These are phyloP conservation scores for Ceraceosorus bombacis DNA, from an alignment of 1,284 basidiomycete species.

Conservation along the genomic window DNA sequence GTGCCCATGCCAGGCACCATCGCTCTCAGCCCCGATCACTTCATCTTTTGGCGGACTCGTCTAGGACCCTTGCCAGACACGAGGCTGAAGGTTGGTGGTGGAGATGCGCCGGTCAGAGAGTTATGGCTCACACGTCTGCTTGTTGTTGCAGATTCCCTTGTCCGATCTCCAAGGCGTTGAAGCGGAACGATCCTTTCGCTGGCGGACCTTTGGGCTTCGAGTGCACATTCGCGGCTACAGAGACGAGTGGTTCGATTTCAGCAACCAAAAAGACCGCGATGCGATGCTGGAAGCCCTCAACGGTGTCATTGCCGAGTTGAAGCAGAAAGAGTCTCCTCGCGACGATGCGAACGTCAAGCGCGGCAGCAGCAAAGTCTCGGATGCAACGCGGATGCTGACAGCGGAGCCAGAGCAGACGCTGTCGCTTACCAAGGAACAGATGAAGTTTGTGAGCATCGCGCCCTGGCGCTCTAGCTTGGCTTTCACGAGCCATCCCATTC, in stretches of 20 bases:
- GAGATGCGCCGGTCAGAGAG: too few relatives aligned
- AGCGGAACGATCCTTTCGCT: conserved; percentile 28
- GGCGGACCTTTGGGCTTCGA: conserved; percentile 31
- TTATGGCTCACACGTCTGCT: too few relatives aligned
- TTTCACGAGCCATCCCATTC: too few relatives aligned
- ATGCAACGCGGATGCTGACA: not conserved
- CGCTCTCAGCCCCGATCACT: conserved; percentile 31
- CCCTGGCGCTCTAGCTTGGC: too few relatives aligned
- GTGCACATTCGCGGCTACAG: conserved; percentile 33
- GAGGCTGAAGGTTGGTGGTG: conserved; percentile 17
- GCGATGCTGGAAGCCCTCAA: conserved; percentile 5
- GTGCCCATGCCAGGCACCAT: conserved; percentile 33
- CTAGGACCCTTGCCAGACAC: conserved; percentile 18
- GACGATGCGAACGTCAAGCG: not conserved
- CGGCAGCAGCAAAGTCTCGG: not conserved
- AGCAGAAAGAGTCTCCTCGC: not conserved
- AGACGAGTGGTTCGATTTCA: conserved; percentile 35
- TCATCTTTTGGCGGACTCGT: conserved; percentile 31
- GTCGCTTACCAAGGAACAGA: conserved; percentile 1
- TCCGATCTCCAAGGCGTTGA: conserved; percentile 28
- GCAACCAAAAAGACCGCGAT: conserved; percentile 22
- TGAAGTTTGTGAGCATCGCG: not conserved
- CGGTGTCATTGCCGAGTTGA: not conserved
- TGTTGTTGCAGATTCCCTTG: conserved; percentile 19
- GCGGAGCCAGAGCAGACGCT: not conserved